Conservation (phyloP, 192 early-diverging fungal genomes). For the Irineochytrium annulatum region DNA sequence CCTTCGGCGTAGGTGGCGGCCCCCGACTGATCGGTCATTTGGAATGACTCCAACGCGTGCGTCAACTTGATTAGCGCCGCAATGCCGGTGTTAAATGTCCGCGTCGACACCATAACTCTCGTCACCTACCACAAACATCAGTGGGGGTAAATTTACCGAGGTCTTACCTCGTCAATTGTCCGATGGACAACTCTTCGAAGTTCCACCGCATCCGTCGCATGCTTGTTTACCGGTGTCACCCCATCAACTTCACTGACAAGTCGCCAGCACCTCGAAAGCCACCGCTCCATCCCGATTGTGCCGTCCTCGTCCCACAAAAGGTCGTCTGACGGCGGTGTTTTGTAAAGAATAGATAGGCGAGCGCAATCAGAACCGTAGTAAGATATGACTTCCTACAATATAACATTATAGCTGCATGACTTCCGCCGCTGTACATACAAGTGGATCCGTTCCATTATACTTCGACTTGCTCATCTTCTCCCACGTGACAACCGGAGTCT, state of each 20-base stretch:
- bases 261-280: conserved; percentile 60
- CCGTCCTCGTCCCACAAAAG: conserved; percentile 87
- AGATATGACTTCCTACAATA: conserved; percentile 46
- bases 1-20: conserved; percentile 1
- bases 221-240: too few relatives aligned
- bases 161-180: conserved; percentile 55
- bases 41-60: conserved; percentile 31
- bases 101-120: conserved; percentile 33
- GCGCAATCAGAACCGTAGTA: conserved; percentile 79
- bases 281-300: conserved; percentile 90
- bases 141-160: neutral
- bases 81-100: conserved; percentile 80
- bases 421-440: conserved; percentile 41
- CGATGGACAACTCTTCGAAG: conserved; percentile 35
- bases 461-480: conserved; percentile 99
- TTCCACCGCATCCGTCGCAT: neutral
- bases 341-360: conserved; percentile 78
- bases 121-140: conserved; percentile 22
- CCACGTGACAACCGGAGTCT: conserved; percentile 52
- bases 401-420: neutral
- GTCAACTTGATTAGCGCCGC: conserved; percentile 81
- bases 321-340: conserved; percentile 84
- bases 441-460: conserved; percentile 88
- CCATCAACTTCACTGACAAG: conserved; percentile 47
- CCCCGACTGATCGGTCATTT: neutral